These are phyloP conservation scores for Pythium phragmitis DNA, from an alignment of 352 stramenopile species.

Conservation along the genomic window DNA sequence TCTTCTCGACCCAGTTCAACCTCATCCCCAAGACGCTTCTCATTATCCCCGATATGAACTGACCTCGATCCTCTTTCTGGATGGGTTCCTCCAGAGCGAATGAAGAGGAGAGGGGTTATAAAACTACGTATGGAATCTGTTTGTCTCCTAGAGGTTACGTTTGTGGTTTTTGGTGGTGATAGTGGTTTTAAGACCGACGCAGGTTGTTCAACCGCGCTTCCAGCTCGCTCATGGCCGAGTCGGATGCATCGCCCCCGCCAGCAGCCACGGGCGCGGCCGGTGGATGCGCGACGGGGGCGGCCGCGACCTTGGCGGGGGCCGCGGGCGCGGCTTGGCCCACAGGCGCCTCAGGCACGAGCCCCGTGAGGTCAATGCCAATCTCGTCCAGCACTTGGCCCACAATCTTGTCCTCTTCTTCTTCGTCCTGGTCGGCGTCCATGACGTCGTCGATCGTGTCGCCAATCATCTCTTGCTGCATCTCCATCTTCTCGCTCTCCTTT, in stretches of 20 bases:
- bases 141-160: not conserved
- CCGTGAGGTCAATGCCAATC: slow-evolving; percentile 94
- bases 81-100: no score
- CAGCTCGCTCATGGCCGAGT: slow-evolving; percentile 94
- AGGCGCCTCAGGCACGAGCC: slow-evolving; percentile 90
- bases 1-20: slow-evolving; percentile 75
- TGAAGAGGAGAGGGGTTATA: not conserved
- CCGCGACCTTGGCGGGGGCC: slow-evolving; percentile 50
- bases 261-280: slow-evolving; percentile 58
- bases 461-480: slow-evolving; percentile 98
- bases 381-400: slow-evolving; percentile 97
- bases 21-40: slow-evolving; percentile 83
- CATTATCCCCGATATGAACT: slow-evolving; percentile 75
- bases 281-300: slow-evolving; percentile 40
- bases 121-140: not conserved
- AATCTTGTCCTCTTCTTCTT: slow-evolving; percentile 96
- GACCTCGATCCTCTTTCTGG: not conserved
- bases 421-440: slow-evolving; percentile 93
- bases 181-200: slow-evolving; percentile 54
- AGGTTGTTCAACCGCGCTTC: slow-evolving; percentile 98
- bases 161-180: not conserved
- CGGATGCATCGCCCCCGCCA: slow-evolving; percentile 10
- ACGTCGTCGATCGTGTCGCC: slow-evolving; percentile 97
- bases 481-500: slow-evolving; percentile 97
- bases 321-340: slow-evolving; percentile 41